phyloP scores from a whole-genome alignment of 1,284 basidiomycete species.

The Microstroma glucosiphilum region DNA sequence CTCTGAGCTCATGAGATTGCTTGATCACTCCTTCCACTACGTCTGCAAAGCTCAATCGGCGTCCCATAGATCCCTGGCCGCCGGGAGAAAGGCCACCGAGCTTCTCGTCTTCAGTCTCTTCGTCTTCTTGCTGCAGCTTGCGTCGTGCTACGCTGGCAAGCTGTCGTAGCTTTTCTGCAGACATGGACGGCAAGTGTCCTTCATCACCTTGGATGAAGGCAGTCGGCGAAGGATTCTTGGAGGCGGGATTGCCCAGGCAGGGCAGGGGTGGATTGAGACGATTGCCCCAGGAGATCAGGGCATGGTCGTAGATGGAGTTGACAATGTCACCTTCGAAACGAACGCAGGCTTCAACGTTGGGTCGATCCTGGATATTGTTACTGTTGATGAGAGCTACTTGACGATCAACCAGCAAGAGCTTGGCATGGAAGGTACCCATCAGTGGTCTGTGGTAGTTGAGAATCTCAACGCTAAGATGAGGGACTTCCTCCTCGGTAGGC shows the following conservation, averaged over 20 bases:
- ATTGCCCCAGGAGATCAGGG: constrained; percentile 64
- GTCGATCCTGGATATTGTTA: constrained; percentile 65
- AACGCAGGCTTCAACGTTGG: constrained; percentile 51
- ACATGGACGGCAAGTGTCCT: constrained; percentile 17
- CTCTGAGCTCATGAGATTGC: background rate
- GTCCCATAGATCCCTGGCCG: background rate
- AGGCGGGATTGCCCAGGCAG: constrained; percentile 52
- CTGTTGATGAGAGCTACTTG: constrained; percentile 66
- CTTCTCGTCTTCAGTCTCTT: constrained; percentile 35
- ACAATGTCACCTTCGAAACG: constrained; percentile 63
- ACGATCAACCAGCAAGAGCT: constrained; percentile 69
- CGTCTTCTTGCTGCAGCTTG: constrained; percentile 35
- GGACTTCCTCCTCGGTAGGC: constrained; percentile 35
- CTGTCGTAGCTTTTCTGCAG: constrained; percentile 27
- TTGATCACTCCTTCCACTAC: constrained; percentile 25
- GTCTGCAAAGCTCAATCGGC: constrained; percentile 34
- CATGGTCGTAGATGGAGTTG: constrained; percentile 67
- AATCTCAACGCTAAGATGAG: constrained; percentile 42
- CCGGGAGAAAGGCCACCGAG: constrained; percentile 10
- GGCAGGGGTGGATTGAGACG: constrained; percentile 61
- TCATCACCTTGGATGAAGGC: constrained; percentile 30
- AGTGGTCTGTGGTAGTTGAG: constrained; percentile 49
- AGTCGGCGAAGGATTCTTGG: constrained; percentile 23
- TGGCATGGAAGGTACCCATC: constrained; percentile 69
- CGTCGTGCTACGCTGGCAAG: constrained; percentile 26